phyloP scores from a whole-genome alignment of 2,329 filamentous ascomycete genomes.

The Cladophialophora psammophila region DNA sequence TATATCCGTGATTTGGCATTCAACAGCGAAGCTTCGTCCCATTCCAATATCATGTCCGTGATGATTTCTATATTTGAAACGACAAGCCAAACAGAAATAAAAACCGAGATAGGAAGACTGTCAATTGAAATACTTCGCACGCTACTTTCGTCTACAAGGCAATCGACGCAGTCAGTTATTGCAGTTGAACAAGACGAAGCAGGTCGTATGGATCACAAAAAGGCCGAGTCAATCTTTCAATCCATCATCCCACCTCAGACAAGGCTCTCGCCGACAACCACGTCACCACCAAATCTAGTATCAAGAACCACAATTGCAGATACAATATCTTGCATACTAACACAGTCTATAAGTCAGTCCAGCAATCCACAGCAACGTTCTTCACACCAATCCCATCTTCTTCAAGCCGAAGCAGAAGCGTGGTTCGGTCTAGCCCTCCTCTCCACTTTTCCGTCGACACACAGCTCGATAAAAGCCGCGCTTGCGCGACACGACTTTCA shows the following conservation, averaged over 20 bases:
- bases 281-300: background rate
- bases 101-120: constrained; percentile 29
- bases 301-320: constrained; percentile 19
- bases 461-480: constrained; percentile 17
- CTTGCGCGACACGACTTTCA: constrained; percentile 13
- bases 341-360: constrained; percentile 7
- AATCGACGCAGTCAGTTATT: background rate
- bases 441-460: constrained; percentile 16
- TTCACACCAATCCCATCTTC: constrained; percentile 5
- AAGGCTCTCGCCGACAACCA: background rate
- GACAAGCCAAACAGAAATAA: constrained; percentile 27
- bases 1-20: constrained; percentile 10
- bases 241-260: background rate
- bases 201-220: background rate
- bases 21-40: background rate
- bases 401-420: constrained; percentile 29
- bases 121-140: constrained; percentile 34
- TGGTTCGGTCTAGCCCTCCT: constrained; percentile 36
- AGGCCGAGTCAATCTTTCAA: background rate
- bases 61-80: constrained; percentile 22
- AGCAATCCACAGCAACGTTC: background rate
- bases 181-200: background rate
- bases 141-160: background rate
- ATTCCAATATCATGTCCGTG: background rate
- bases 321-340: constrained; percentile 27